Evolutionary conservation across 441 rosid genomes (phyloP).

Genomic region (Erysimum cheiri): DNA sequence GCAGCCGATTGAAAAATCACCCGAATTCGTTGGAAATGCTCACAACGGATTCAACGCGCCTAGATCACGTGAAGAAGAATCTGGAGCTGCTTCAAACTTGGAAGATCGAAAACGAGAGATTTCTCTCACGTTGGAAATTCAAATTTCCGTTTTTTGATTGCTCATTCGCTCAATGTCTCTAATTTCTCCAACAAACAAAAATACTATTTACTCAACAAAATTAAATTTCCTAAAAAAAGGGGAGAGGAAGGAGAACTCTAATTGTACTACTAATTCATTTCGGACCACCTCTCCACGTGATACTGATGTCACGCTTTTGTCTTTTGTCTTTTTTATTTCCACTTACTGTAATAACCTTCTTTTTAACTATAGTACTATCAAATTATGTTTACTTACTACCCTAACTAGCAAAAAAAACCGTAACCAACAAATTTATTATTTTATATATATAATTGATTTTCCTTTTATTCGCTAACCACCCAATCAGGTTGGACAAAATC

Average conservation of each 20-base stretch:
- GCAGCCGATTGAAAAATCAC: not conserved
- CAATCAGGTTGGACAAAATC: no score
- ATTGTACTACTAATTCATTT: no score
- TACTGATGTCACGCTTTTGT: no score
- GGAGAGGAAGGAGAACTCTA: not conserved
- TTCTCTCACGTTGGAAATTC: conserved; percentile 28
- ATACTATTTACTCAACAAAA: not conserved
- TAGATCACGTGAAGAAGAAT: no score
- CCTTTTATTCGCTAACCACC: no score
- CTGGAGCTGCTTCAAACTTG: not conserved
- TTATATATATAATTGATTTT: no score
- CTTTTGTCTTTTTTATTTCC: no score
- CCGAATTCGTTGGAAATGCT: conserved; percentile 20
- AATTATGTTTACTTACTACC: no score
- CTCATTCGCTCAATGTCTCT: conserved; percentile 14
- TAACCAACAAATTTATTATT: no score
- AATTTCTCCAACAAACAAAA: conserved; percentile 18
- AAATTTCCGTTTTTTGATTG: conserved; percentile 35
- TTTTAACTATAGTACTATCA: no score
- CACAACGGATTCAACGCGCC: not conserved
- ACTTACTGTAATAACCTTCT: no score
- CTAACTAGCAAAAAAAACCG: no score
- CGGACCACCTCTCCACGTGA: not conserved
- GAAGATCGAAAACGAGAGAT: conserved; percentile 23
- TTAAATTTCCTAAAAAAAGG: not conserved